Percentiles rank a stretch among this genome's conserved stretches.
phyloP scores from a whole-genome alignment of 1,284 basidiomycete species.

The Crepidotus sp. region DNA sequence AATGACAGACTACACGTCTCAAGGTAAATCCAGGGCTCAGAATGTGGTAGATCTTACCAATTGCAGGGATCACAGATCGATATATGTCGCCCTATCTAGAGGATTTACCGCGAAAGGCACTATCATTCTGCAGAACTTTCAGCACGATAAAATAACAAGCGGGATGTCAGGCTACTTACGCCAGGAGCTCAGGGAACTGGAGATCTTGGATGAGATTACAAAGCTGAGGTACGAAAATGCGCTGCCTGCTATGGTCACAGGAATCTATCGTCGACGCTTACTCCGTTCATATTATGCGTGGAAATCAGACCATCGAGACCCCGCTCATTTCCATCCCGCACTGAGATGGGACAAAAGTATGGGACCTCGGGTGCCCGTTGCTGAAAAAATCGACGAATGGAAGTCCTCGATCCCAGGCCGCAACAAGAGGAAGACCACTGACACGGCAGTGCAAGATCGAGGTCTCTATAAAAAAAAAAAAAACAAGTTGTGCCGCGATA shows the following conservation, averaged over 20 bases:
- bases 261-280: background rate
- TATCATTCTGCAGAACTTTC: too few relatives aligned
- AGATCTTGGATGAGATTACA: constrained; percentile 23
- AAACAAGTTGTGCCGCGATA: background rate
- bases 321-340: background rate
- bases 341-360: background rate
- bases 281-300: background rate
- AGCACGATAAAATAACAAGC: too few relatives aligned
- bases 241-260: constrained; percentile 3
- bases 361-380: background rate
- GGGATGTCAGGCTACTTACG: constrained; percentile 18
- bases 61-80: too few relatives aligned
- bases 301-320: background rate
- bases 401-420: background rate
- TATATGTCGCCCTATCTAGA: too few relatives aligned
- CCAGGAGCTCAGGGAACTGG: constrained; percentile 18
- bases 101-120: background rate
- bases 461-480: background rate
- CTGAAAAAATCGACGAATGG: background rate
- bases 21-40: too few relatives aligned
- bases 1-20: too few relatives aligned
- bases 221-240: constrained; percentile 16
- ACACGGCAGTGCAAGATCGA: background rate
- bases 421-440: background rate
- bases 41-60: too few relatives aligned